Conservation (phyloP, 2,329 filamentous ascomycete species). For the Aspergillus vadensis region DNA sequence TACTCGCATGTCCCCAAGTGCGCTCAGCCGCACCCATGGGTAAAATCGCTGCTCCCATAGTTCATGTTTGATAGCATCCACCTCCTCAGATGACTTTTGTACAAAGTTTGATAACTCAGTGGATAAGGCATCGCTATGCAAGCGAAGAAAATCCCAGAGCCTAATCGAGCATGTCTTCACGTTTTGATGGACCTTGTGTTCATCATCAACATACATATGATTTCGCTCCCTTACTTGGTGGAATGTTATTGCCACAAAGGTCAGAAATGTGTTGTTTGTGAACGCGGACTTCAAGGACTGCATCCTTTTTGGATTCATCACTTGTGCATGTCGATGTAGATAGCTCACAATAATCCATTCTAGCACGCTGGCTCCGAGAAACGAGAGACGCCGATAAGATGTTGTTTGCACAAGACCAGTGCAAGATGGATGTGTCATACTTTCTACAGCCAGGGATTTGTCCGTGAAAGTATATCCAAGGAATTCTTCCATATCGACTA, state of each 20-base stretch:
- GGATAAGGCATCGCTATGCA: background rate
- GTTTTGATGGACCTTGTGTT: background rate
- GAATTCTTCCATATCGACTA: background rate
- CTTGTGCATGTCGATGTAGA: background rate
- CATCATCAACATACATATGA: background rate
- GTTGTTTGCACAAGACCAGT: background rate
- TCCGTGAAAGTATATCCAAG: constrained; percentile 12
- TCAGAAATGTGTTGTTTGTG: constrained; percentile 5
- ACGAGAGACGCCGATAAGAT: constrained; percentile 3
- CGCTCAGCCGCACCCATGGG: background rate
- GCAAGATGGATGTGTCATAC: constrained; percentile 14
- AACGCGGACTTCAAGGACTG: constrained; percentile 1
- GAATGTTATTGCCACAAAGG: background rate
- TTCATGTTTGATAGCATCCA: background rate
- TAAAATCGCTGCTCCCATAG: background rate
- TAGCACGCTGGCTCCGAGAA: constrained; percentile 7
- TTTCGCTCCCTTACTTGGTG: background rate
- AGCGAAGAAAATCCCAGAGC: background rate
- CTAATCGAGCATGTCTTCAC: background rate
- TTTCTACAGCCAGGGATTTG: constrained; percentile 10
- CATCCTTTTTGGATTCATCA: background rate
- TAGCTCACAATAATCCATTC: constrained; percentile 3
- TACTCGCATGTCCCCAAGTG: background rate
- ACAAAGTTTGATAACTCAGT: background rate
- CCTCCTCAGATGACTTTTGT: background rate